Evolutionary conservation across 2,329 filamentous ascomycete species (phyloP).

Genomic region (Aspergillus melleus): DNA sequence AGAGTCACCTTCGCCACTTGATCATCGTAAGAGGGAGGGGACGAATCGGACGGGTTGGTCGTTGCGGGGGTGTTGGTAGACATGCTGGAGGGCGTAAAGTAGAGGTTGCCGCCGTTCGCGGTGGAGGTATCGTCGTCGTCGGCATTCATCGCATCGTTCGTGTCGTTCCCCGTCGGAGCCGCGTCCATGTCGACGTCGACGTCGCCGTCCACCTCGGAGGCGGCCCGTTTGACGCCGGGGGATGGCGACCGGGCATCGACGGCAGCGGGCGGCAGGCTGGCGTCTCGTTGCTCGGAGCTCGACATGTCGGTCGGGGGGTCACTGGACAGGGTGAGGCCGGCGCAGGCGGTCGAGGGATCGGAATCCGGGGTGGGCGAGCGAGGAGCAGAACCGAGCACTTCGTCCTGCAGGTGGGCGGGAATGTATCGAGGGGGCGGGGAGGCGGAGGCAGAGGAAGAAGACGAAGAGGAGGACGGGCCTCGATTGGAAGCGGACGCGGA

Average conservation of each 20-base stretch:
- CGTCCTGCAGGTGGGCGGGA: constrained; percentile 57
- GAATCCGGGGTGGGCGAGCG: constrained; percentile 37
- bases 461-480: constrained; percentile 31
- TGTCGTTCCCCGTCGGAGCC: constrained; percentile 21
- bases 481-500: constrained; percentile 26
- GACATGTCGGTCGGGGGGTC: constrained; percentile 47
- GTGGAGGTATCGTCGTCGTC: constrained; percentile 24
- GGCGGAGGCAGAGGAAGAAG: constrained; percentile 32
- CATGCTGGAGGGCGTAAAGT: constrained; percentile 41
- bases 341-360: constrained; percentile 54
- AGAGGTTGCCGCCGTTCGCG: constrained; percentile 25
- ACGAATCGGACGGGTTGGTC: constrained; percentile 24
- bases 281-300: constrained; percentile 33
- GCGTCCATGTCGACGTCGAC: constrained; percentile 26
- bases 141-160: constrained; percentile 47
- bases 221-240: constrained; percentile 37
- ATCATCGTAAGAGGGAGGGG: constrained; percentile 57
- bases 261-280: constrained; percentile 21
- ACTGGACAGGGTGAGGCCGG: constrained; percentile 51
- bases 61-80: constrained; percentile 36
- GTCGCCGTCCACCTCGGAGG: constrained; percentile 32
- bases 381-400: constrained; percentile 42
- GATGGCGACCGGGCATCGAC: constrained; percentile 32
- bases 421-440: constrained; percentile 49
- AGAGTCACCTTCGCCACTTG: constrained; percentile 74